Evolutionary conservation across 306 rosid genomes (phyloP).

Genomic region (Mucuna pruriens): DNA sequence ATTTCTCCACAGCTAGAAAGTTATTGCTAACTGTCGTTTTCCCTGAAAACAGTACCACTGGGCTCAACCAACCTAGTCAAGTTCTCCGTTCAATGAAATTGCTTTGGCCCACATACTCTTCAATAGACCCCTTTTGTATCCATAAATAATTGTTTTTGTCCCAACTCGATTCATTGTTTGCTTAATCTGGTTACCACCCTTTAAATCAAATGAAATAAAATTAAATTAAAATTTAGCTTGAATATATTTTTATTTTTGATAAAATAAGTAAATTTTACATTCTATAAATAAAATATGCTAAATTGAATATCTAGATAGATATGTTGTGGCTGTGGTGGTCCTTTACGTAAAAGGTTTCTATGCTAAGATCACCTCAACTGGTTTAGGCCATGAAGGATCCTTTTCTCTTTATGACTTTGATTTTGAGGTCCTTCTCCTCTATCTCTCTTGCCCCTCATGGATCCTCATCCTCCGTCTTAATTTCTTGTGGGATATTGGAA

Average conservation of each 20-base stretch:
- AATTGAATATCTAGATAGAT: too few species aligned
- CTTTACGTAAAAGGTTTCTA: neutral
- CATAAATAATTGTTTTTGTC: too few species aligned
- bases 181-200: neutral
- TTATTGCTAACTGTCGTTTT: neutral
- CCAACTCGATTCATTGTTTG: neutral
- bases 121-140: neutral
- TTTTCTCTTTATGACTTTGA: neutral
- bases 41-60: too few species aligned
- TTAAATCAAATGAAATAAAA: neutral
- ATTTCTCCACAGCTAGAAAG: neutral
- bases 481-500: too few species aligned
- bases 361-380: neutral
- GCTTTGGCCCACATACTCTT: conserved; percentile 24
- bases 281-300: too few species aligned
- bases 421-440: neutral
- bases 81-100: neutral
- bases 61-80: neutral
- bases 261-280: too few species aligned
- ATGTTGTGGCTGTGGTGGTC: neutral
- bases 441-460: neutral
- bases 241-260: too few species aligned
- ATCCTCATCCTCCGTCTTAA: too few species aligned
- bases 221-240: neutral
- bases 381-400: neutral